Evolutionary conservation across 1,139 yeast genomes (phyloP).

Genomic region (Nakaseomyces nivariensis): DNA sequence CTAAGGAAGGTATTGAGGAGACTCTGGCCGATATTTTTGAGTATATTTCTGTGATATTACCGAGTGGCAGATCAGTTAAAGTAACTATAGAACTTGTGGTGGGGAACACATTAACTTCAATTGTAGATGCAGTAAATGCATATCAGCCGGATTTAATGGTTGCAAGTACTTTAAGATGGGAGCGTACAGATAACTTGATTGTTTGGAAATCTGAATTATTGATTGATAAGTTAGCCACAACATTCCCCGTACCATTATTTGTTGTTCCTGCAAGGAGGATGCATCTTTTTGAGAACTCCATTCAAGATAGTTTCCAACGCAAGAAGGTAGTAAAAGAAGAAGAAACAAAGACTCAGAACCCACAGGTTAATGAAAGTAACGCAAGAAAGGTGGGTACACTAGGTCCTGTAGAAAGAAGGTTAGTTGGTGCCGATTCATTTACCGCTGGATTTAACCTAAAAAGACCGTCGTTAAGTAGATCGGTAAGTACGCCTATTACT

Average conservation of each 20-base stretch:
- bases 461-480: neutral
- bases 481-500: constrained; percentile 1
- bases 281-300: constrained; percentile 40
- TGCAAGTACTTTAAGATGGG: constrained; percentile 48
- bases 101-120: constrained; percentile 41
- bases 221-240: constrained; percentile 52
- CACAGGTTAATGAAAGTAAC: neutral
- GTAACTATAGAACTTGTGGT: constrained; percentile 54
- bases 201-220: constrained; percentile 55
- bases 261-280: constrained; percentile 60
- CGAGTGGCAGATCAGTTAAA: constrained; percentile 42
- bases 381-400: neutral
- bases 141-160: constrained; percentile 46
- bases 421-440: constrained; percentile 1
- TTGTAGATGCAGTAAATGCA: constrained; percentile 51
- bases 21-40: constrained; percentile 35
- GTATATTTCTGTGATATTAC: constrained; percentile 40
- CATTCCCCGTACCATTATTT: constrained; percentile 58
- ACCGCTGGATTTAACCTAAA: neutral
- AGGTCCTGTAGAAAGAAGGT: constrained; percentile 1
- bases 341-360: neutral
- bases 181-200: constrained; percentile 41
- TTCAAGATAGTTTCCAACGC: constrained; percentile 14
- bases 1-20: constrained; percentile 15
- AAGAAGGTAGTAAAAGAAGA: neutral